Evolutionary conservation across 1,139 yeast species (phyloP).

Genomic region (Zygoascus sp.): DNA sequence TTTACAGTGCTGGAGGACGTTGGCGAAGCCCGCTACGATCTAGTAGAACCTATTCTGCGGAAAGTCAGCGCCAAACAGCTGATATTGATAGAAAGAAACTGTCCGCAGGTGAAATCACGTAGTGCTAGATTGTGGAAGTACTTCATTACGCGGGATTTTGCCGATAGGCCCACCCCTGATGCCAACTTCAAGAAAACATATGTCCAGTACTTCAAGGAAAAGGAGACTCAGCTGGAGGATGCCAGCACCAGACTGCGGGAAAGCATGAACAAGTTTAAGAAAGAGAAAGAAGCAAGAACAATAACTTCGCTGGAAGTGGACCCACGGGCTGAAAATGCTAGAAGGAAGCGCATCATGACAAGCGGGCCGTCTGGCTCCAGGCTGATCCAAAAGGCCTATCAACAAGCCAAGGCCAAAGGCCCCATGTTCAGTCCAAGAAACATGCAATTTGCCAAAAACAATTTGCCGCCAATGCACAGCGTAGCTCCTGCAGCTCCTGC

Average conservation of each 20-base stretch:
- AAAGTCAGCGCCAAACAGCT: slow-evolving; percentile 28
- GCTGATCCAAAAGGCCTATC: slow-evolving; percentile 23
- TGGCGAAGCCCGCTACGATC: slow-evolving; percentile 31
- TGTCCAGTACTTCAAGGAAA: slow-evolving; percentile 25
- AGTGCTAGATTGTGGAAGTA: slow-evolving; percentile 27
- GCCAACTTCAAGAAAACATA: slow-evolving; percentile 22
- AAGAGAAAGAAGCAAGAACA: slow-evolving; percentile 26
- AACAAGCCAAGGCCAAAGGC: slow-evolving; percentile 24
- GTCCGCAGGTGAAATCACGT: slow-evolving; percentile 26
- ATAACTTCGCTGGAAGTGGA: slow-evolving; percentile 28
- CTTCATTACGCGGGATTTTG: slow-evolving; percentile 27
- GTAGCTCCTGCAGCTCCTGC: neutral
- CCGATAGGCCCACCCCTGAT: slow-evolving; percentile 26
- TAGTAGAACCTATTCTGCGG: slow-evolving; percentile 28
- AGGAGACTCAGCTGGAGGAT: slow-evolving; percentile 24
- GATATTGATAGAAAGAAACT: slow-evolving; percentile 24
- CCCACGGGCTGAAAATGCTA: slow-evolving; percentile 22
- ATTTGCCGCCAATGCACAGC: too few species aligned
- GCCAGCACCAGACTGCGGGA: slow-evolving; percentile 27
- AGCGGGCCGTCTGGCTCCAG: slow-evolving; percentile 19
- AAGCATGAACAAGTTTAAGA: slow-evolving; percentile 22
- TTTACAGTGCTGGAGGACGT: slow-evolving; percentile 28
- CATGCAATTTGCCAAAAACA: slow-evolving; percentile 19
- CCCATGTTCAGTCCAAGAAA: slow-evolving; percentile 27
- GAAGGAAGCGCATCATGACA: slow-evolving; percentile 17